Evolutionary conservation across 2,329 filamentous ascomycete genomes (phyloP).

Genomic region (Talaromyces sp.): DNA sequence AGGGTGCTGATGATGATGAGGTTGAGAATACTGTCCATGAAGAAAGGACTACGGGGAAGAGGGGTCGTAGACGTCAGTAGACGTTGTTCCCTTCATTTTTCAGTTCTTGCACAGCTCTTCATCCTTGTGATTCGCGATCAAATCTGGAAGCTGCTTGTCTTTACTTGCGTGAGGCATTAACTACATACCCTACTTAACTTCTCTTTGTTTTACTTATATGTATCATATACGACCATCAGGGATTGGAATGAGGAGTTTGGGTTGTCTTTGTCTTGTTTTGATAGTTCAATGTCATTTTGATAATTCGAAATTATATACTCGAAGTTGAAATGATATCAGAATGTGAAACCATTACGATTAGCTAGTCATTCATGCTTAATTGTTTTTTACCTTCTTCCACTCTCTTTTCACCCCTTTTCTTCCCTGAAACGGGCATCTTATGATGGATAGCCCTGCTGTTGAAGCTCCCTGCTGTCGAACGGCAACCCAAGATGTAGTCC

Average conservation of each 20-base stretch:
- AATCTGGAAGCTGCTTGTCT: not conserved
- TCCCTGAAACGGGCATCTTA: not conserved
- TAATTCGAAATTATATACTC: not conserved
- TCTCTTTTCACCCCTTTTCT: not conserved
- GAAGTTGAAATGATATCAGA: not conserved
- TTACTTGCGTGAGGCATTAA: not conserved
- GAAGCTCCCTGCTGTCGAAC: not conserved
- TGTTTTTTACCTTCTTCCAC: not conserved
- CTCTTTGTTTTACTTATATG: not conserved
- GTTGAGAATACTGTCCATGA: constrained; percentile 46
- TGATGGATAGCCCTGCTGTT: not conserved
- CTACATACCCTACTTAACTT: not conserved
- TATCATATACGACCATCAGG: constrained; percentile 2
- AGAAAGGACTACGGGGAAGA: constrained; percentile 35
- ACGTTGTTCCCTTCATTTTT: not conserved
- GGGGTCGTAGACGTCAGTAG: constrained; percentile 30
- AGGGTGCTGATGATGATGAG: constrained; percentile 58
- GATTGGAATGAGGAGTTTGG: not conserved
- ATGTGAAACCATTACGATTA: not conserved
- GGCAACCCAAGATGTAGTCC: not conserved
- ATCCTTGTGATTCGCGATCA: not conserved
- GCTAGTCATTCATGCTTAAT: not conserved
- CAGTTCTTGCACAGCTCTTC: not conserved
- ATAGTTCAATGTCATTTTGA: not conserved
- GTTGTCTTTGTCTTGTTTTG: not conserved